A percentile compares a stretch with the other conserved stretches of the same genome.
phyloP scores from a whole-genome alignment of 169 alveolate species.

The Neospora caninum region DNA sequence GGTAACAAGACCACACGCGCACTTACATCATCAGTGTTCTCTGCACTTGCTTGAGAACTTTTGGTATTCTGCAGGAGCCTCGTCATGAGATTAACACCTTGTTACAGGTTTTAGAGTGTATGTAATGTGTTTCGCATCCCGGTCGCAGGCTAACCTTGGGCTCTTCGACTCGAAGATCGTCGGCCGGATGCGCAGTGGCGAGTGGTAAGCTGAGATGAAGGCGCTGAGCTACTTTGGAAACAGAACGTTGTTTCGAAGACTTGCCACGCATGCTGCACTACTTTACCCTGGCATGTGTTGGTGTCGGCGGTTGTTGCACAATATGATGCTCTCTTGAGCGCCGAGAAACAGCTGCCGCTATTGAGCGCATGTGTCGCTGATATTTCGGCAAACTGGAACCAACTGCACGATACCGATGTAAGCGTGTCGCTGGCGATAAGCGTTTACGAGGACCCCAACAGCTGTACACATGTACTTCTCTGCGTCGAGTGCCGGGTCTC shows the following conservation, averaged over 20 bases:
- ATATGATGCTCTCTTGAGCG: not conserved
- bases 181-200: conserved; percentile 12
- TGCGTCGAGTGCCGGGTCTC: no score
- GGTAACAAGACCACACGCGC: no score
- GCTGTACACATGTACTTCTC: no score
- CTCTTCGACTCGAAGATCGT: conserved; percentile 6
- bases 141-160: not conserved
- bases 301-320: not conserved
- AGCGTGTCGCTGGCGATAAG: no score
- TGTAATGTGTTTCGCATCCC: no score
- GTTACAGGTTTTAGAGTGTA: no score
- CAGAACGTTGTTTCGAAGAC: not conserved
- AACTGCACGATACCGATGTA: no score
- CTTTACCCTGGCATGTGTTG: not conserved
- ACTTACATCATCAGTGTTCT: no score
- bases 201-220: not conserved
- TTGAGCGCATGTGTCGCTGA: not conserved
- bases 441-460: no score
- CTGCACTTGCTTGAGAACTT: no score
- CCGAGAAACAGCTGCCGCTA: not conserved
- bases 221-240: not conserved
- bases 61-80: no score
- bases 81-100: no score
- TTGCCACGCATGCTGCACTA: not conserved
- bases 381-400: not conserved